Conservation (phyloP, 2,329 filamentous ascomycete genomes). For the Colletotrichum sp. region DNA sequence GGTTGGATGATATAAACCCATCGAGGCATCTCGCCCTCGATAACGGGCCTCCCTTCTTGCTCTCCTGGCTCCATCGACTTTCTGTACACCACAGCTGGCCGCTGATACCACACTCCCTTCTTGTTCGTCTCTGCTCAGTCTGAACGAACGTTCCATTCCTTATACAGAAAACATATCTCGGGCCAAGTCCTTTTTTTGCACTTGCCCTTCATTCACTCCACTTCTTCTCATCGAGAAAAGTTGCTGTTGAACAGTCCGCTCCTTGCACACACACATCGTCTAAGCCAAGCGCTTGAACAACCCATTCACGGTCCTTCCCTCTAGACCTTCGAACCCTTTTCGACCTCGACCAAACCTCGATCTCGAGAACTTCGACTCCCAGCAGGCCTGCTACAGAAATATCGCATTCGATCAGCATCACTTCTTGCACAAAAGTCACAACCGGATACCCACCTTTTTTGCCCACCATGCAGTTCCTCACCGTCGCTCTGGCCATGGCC, state of each 20-base stretch:
- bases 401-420: not conserved
- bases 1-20: constrained; percentile 23
- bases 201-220: not conserved
- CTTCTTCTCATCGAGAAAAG: not conserved
- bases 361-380: not conserved
- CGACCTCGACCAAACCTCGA: not conserved
- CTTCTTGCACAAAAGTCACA: not conserved
- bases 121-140: constrained; percentile 8
- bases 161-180: not conserved
- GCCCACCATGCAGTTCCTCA: constrained; percentile 41
- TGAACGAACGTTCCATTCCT: constrained; percentile 21
- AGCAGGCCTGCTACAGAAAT: constrained; percentile 18
- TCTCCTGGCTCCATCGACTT: constrained; percentile 2
- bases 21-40: constrained; percentile 2
- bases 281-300: constrained; percentile 16
- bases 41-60: constrained; percentile 2
- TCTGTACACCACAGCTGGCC: constrained; percentile 17
- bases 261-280: not conserved
- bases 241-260: constrained; percentile 23
- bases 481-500: constrained; percentile 39
- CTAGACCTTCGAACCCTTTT: not conserved
- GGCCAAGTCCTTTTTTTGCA: not conserved
- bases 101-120: constrained; percentile 19
- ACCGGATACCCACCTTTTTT: constrained; percentile 4
- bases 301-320: constrained; percentile 8